A percentile compares a stretch with the other conserved stretches of the same genome.
These are phyloP conservation scores for Allium cepa DNA, from an alignment of 106 monocot species.

Conservation along the genomic window DNA sequence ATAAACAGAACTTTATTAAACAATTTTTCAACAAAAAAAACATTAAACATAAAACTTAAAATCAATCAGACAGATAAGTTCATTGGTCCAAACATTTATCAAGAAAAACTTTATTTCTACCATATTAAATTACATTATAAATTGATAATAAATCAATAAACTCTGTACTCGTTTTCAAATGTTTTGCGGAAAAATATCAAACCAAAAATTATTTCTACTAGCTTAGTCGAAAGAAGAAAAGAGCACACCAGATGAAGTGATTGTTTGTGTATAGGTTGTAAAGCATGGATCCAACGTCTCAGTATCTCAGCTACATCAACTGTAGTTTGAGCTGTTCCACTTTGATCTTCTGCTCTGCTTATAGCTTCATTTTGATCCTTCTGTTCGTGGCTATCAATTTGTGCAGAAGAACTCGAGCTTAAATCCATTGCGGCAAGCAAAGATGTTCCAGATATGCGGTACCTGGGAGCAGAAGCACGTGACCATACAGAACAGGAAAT, in stretches of 20 bases:
- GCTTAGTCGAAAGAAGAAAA: background rate
- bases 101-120: no score
- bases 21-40: no score
- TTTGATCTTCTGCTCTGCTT: constrained; percentile 55
- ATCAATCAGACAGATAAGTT: no score
- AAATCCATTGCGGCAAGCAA: constrained; percentile 92
- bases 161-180: no score
- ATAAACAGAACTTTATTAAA: no score
- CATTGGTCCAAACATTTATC: no score
- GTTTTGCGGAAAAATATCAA: no score
- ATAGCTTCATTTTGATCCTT: constrained; percentile 49
- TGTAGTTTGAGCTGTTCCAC: constrained; percentile 56
- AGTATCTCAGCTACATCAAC: constrained; percentile 99
- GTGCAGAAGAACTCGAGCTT: constrained; percentile 39
- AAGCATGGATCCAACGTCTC: constrained; percentile 97
- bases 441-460: constrained; percentile 94
- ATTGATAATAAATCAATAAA: no score
- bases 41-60: no score
- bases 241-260: constrained; percentile 77
- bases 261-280: constrained; percentile 94
- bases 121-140: no score
- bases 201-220: background rate
- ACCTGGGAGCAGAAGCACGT: constrained; percentile 37
- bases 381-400: constrained; percentile 25
- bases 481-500: constrained; percentile 1